Evolutionary conservation across 495 filamentous ascomycete species (phyloP), one percentile per base, ranked within the genome.

Genomic region (Immersiella caudata): DNA sequence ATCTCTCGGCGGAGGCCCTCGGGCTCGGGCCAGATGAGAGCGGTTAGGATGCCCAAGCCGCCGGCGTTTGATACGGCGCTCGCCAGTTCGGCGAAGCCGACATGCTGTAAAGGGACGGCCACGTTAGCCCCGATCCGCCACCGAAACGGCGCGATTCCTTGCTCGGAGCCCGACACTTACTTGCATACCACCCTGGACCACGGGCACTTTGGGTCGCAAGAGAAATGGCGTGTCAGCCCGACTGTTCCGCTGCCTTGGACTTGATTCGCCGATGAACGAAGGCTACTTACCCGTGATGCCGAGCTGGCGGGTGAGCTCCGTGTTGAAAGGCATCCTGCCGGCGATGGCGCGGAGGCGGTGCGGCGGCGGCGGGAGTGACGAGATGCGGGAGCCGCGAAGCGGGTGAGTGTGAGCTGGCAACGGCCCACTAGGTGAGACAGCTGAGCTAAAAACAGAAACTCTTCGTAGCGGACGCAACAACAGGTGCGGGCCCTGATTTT

Each of bases 1-100:
- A 99, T 99, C 80, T 99, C 95, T 75, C 91, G 90, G 76, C 94
- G 92, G 65, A 99, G 89, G 76, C 91, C 93, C 83, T 95, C 92
- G 51, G 95, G 94, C 27, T 90, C 90, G 60, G 94, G 93, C 86
- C 93, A 95, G 21, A 95, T 99, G 72, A 98, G 90, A 25, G 94
- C 95, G 26, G 95, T 99, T 68, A 93, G 88, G 68, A 99, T 89
- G 76, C 95, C 95, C 65, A 99, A 85, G 46, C 94, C 95, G 62
- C 95, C 95, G 14, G 95, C 95, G 75, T 97, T 99, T 79, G 89
- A 94, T 68, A 99, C 95, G 54, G 95, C 95, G 70, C 91, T 87
- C 65, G 93, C 94, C 74, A 99, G 86, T 79, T 97, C 94, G 56
- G 94, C 94, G 76, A 93, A 93, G 73, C 91, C 91, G 55, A 89